phyloP scores from a whole-genome alignment of 768 basidiomycete genomes.

The Erythrobasidium yunnanense region DNA sequence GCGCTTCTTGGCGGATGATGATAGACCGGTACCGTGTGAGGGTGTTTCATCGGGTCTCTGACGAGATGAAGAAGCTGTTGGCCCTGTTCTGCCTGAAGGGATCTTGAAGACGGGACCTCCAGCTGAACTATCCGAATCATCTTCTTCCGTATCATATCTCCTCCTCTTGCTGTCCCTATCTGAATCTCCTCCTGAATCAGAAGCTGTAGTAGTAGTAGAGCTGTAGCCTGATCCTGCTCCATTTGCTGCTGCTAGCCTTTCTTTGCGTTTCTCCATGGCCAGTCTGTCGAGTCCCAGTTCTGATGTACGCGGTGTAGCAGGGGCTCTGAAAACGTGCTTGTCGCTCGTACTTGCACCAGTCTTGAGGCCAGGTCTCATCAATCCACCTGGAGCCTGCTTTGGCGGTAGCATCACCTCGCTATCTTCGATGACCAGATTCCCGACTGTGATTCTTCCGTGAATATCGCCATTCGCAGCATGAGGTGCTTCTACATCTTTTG shows the following conservation, averaged over 20 bases:
- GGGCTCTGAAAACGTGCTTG: conserved; percentile 64
- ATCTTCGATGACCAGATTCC: conserved; percentile 31
- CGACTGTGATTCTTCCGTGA: not conserved
- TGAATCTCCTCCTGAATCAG: too few relatives aligned
- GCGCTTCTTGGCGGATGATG: conserved; percentile 57
- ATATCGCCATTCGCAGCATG: not conserved
- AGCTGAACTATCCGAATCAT: conserved; percentile 41
- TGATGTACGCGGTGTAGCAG: conserved; percentile 67
- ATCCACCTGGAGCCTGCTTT: conserved; percentile 27
- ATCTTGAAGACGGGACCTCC: conserved; percentile 71
- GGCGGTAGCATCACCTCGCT: conserved; percentile 35
- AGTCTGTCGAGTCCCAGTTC: conserved; percentile 76
- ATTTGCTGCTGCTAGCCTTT: conserved; percentile 46
- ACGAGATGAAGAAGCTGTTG: conserved; percentile 55
- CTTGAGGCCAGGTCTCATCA: conserved; percentile 24
- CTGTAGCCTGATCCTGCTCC: too few relatives aligned
- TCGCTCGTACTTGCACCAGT: conserved; percentile 47
- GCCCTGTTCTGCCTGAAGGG: conserved; percentile 62
- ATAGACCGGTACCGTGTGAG: conserved; percentile 80
- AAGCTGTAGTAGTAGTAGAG: too few relatives aligned
- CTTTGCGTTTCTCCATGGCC: conserved; percentile 69
- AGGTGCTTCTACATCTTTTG: not conserved
- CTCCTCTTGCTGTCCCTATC: conserved; percentile 52
- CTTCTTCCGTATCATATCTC: conserved; percentile 52
- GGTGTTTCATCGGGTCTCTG: conserved; percentile 82